Evolutionary conservation across 225 moss, liverwort and hornwort genomes (phyloP).

Genomic region (Bryoerythrophyllum caledonicum): DNA sequence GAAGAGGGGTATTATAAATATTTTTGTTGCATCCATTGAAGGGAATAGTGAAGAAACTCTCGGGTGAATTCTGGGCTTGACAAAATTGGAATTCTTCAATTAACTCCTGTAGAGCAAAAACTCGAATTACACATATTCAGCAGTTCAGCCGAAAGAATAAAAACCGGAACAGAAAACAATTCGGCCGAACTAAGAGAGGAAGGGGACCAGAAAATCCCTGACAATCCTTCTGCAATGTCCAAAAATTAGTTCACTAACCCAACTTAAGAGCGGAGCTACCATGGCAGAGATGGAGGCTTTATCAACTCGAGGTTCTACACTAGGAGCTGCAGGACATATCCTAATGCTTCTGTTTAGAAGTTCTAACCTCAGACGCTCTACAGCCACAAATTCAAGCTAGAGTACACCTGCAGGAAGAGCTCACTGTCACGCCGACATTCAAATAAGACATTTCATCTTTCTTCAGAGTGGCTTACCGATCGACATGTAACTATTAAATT

Average conservation of each 20-base stretch:
- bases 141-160: not conserved
- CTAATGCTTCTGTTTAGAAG: not conserved
- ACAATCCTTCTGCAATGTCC: not conserved
- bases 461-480: slow-evolving; percentile 20
- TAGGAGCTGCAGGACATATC: not conserved
- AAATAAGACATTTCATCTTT: not conserved
- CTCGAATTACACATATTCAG: not conserved
- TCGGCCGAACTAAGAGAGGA: not conserved
- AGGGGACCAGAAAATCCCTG: not conserved
- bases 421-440: not conserved
- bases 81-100: not conserved
- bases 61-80: not conserved
- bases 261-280: not conserved
- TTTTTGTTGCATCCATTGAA: too few species aligned
- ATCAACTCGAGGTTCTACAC: not conserved
- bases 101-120: not conserved
- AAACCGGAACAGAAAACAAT: not conserved
- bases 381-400: not conserved
- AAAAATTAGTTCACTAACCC: not conserved
- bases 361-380: not conserved
- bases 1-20: too few species aligned
- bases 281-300: not conserved
- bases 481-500: slow-evolving; percentile 27
- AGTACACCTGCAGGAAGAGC: not conserved
- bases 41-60: not conserved